phyloP scores from a whole-genome alignment of 805 yeast species.

The Pichia kluyveri region DNA sequence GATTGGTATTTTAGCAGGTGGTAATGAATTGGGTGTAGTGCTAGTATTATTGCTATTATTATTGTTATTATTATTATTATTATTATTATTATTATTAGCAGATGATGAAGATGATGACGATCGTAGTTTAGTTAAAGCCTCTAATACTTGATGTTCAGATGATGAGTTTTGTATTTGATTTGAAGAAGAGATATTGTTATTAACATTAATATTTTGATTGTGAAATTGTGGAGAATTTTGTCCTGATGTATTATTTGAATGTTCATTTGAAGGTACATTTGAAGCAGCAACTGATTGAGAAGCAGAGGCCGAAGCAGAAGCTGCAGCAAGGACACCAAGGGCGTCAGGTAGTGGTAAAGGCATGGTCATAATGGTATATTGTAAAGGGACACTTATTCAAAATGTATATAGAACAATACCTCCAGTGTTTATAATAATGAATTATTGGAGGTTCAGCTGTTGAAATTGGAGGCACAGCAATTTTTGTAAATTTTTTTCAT shows the following conservation, averaged over 20 bases:
- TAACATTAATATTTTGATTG: too few species aligned
- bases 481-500: too few species aligned
- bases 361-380: background rate
- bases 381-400: too few species aligned
- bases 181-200: too few species aligned
- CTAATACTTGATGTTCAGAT: constrained; percentile 2
- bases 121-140: constrained; percentile 3
- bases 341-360: background rate
- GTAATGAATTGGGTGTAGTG: background rate
- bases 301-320: background rate
- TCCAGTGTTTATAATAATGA: too few species aligned
- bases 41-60: too few species aligned
- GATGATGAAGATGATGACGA: background rate
- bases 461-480: background rate
- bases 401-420: too few species aligned
- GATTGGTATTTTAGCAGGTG: background rate
- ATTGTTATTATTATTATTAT: background rate
- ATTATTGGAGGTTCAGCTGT: too few species aligned
- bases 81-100: background rate
- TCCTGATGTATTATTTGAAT: background rate
- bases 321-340: background rate
- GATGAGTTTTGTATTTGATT: background rate
- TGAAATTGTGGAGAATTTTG: background rate
- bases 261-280: background rate
- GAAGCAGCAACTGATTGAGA: background rate